Base-by-base conservation (phyloP, 768 basidiomycete genomes). In the Sporobolomyces pararoseus region DNA sequence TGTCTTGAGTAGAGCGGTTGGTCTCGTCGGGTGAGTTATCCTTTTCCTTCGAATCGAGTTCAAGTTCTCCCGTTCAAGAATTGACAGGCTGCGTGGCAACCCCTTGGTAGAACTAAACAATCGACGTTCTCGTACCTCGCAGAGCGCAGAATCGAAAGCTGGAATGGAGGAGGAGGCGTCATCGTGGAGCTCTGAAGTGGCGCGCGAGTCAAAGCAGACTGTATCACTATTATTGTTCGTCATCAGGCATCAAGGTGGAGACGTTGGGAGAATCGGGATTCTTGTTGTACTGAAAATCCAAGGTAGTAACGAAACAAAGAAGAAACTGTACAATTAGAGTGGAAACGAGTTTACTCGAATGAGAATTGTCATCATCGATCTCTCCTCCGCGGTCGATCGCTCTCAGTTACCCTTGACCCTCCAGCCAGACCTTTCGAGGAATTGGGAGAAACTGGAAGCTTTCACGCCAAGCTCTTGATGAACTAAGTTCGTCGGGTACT, bases 91-190 rank as follows among this genome's bases (percentile, higher is more conserved):
- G n/a, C n/a, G n/a, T n/a, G n/a, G n/a, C n/a, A n/a, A n/a, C n/a
- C n/a, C n/a, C n/a, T n/a, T n/a, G n/a, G n/a, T n/a, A 58, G 55
- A n/a, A 58, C 55, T n/a, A 46, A 64, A 27, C 16, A 32, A 46
- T 49, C 42, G 25, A 63, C 68, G 34, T 69, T 69, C 57, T 32
- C 55, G 29, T 64, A 58, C 31, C 29, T 70, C n/a, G 51, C 68
- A 2, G 68, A 58, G 7, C 35, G 68, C 9, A 49, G 68, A 7
- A 63, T 70, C 31, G 68, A 70, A 51, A 29, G 49, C 3, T 70
- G 68, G 68, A 64, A 70, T 44, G 57, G 35, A 12, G 68, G 68
- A 2, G 31, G 50, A 4, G 29, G 47, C 2, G 39, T 37, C 34
- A 59, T 69, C 46, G 68, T 69, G 34, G 59, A 52, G 13, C 37